Conservation (phyloP, 2,329 filamentous ascomycete species). For the Colletotrichum tamarilloi region DNA sequence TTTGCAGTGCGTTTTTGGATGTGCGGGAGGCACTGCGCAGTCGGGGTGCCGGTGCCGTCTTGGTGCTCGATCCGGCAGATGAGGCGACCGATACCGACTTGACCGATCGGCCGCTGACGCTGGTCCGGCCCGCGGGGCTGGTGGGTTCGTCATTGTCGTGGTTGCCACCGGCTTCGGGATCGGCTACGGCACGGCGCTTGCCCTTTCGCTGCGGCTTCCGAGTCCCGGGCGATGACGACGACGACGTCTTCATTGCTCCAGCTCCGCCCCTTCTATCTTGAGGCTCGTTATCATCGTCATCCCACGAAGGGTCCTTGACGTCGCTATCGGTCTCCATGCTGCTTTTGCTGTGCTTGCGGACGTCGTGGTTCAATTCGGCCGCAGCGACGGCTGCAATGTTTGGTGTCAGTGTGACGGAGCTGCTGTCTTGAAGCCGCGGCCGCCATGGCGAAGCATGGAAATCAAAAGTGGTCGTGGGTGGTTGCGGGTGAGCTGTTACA, state of each 20-base stretch:
- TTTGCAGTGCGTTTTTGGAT: constrained; percentile 43
- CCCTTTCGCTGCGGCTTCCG: constrained; percentile 22
- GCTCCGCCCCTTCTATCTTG: not conserved
- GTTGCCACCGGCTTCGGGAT: not conserved
- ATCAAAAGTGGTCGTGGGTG: constrained; percentile 21
- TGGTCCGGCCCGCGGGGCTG: constrained; percentile 25
- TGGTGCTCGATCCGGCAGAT: constrained; percentile 25
- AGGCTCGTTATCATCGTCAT: constrained; percentile 5
- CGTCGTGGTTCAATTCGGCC: constrained; percentile 30
- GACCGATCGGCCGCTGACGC: constrained; percentile 23
- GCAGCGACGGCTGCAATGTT: constrained; percentile 28
- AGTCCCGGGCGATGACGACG: not conserved
- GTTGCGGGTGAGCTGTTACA: constrained; percentile 20
- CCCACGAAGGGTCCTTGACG: constrained; percentile 23
- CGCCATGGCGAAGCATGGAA: constrained; percentile 33
- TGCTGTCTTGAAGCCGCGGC: constrained; percentile 23
- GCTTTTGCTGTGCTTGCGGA: constrained; percentile 26
- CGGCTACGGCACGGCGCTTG: constrained; percentile 26
- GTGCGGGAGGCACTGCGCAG: constrained; percentile 45
- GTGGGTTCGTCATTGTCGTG: constrained; percentile 18
- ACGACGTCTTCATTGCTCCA: not conserved
- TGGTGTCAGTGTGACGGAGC: constrained; percentile 27
- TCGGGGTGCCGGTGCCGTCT: constrained; percentile 28
- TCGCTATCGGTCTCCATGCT: constrained; percentile 31
- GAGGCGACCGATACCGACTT: constrained; percentile 20